Percentiles rank a stretch among this genome's conserved stretches.
phyloP scores from a whole-genome alignment of 1,284 basidiomycete genomes.

The Mycocalia duriaeana region DNA sequence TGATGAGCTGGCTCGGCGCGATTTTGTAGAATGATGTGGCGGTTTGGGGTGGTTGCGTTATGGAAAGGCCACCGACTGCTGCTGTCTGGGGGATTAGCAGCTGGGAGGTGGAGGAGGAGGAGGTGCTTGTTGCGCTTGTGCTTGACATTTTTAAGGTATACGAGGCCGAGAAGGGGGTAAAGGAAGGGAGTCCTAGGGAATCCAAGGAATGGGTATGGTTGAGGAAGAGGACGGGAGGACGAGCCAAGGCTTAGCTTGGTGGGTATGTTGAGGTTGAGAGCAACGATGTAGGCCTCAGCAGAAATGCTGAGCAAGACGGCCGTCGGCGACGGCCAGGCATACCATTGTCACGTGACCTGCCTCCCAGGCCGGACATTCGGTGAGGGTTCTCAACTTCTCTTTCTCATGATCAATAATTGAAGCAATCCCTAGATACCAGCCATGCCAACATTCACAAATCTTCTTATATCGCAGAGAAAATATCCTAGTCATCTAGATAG shows the following conservation, averaged over 20 bases:
- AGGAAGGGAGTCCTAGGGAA: background rate
- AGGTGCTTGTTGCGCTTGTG: background rate
- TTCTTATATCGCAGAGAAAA: too few species aligned
- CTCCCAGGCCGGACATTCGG: too few species aligned
- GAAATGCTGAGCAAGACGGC: background rate
- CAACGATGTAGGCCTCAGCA: too few species aligned
- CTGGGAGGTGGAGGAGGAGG: slow-evolving; percentile 13
- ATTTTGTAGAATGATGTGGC: slow-evolving; percentile 89
- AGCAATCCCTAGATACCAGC: too few species aligned
- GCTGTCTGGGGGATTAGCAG: slow-evolving; percentile 48
- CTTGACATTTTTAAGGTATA: background rate
- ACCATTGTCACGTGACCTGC: slow-evolving; percentile 1
- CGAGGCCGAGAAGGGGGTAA: slow-evolving; percentile 13
- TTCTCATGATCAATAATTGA: too few species aligned
- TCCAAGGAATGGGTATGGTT: background rate
- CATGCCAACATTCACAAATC: too few species aligned
- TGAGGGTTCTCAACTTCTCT: too few species aligned
- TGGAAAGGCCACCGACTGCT: slow-evolving; percentile 61
- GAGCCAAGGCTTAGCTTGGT: background rate
- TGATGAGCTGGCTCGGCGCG: slow-evolving; percentile 66
- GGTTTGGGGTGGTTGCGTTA: slow-evolving; percentile 77
- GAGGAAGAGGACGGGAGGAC: background rate
- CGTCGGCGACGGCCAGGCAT: background rate
- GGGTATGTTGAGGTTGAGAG: too few species aligned
- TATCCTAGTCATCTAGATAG: too few species aligned